A percentile compares a stretch with the other conserved stretches of the same genome.
Conservation (phyloP, 257 asterid species). For the Fraxinus pennsylvanica region DNA sequence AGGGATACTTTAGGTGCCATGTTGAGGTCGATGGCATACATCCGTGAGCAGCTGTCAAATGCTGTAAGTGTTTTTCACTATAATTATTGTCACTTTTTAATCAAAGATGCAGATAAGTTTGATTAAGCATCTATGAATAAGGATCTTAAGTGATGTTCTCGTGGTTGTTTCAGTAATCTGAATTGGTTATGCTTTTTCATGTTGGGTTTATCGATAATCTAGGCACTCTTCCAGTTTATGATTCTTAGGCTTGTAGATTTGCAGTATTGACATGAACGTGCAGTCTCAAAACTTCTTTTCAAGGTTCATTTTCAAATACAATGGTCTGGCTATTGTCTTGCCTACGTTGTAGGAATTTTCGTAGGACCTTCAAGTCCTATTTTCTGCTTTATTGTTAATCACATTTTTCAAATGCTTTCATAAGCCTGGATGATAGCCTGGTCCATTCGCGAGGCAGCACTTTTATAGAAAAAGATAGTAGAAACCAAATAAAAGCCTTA, state of each 20-base stretch:
- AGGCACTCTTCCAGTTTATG: background rate
- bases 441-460: background rate
- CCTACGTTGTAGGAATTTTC: background rate
- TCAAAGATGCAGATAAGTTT: slow-evolving; percentile 13
- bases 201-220: background rate
- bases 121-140: background rate
- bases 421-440: background rate
- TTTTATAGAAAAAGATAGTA: background rate
- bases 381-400: background rate
- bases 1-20: slow-evolving; percentile 76
- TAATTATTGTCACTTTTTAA: slow-evolving; percentile 3
- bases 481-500: background rate
- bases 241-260: slow-evolving; percentile 2
- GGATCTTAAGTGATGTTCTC: background rate
- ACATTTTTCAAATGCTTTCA: background rate
- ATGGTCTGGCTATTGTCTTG: background rate
- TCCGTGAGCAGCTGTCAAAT: slow-evolving; percentile 74
- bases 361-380: background rate
- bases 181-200: background rate
- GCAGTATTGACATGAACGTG: background rate
- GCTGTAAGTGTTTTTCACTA: slow-evolving; percentile 42
- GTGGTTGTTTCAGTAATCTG: background rate
- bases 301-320: background rate
- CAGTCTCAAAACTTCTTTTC: background rate
- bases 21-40: slow-evolving; percentile 85